Conservation (phyloP, 148 eudicot genomes). For the Rheum nobile region DNA sequence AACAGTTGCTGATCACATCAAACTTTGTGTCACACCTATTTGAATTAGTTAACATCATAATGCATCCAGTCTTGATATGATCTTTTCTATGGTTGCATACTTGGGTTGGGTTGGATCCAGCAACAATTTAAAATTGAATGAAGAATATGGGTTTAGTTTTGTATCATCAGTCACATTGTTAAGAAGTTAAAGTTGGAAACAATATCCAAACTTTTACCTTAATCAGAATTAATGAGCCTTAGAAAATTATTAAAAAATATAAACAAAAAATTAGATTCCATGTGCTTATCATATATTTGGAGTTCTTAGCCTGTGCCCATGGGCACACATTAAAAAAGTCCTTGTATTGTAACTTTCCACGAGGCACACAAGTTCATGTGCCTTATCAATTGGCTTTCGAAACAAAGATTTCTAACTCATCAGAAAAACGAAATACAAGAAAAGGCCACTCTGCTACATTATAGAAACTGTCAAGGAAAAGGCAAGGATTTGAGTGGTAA, state of each 20-base stretch:
- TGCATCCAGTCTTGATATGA: neutral
- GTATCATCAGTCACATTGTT: neutral
- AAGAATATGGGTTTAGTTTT: neutral
- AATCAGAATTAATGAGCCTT: too few species aligned
- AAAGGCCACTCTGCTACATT: neutral
- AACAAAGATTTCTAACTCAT: neutral
- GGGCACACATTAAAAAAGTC: too few species aligned
- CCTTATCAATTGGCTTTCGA: neutral
- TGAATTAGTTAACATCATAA: neutral
- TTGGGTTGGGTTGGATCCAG: neutral
- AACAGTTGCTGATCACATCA: neutral
- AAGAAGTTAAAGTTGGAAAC: too few species aligned
- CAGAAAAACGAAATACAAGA: slow-evolving; percentile 3
- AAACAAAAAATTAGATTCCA: too few species aligned
- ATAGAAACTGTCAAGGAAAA: neutral
- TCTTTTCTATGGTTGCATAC: neutral
- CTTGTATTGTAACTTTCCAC: neutral
- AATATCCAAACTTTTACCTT: too few species aligned
- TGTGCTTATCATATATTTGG: too few species aligned
- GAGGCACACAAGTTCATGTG: neutral
- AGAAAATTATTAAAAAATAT: too few species aligned
- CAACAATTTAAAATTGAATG: neutral
- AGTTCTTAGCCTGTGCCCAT: too few species aligned
- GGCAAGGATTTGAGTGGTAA: slow-evolving; percentile 10
- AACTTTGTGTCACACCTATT: neutral